These are phyloP conservation scores for Boletus semigastroideus DNA, from an alignment of 1,284 basidiomycete species.

Conservation along the genomic window DNA sequence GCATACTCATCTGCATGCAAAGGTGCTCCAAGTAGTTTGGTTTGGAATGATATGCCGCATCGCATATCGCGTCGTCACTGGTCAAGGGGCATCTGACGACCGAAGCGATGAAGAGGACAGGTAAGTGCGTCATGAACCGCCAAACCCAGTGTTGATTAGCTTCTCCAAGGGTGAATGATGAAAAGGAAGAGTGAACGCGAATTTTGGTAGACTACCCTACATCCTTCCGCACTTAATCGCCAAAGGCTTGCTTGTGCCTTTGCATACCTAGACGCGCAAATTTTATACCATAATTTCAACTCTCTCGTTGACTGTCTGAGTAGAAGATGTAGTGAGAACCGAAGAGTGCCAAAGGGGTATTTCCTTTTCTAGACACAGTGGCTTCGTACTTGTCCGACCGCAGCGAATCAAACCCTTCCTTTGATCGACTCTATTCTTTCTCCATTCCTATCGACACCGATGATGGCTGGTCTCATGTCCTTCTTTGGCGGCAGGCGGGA, in stretches of 20 bases:
- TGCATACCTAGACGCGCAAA: constrained; percentile 27
- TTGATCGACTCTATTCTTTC: constrained; percentile 1
- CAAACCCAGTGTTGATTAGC: constrained; percentile 13
- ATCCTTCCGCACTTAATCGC: constrained; percentile 25
- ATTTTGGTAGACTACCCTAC: constrained; percentile 29
- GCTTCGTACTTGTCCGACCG: constrained; percentile 1
- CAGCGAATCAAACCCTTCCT: constrained; percentile 4
- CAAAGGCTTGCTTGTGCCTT: constrained; percentile 13
- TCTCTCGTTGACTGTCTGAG: background rate
- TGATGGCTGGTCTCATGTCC: constrained; percentile 88
- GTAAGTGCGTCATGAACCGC: constrained; percentile 36
- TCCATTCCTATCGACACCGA: constrained; percentile 29
- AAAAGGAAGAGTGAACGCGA: constrained; percentile 29
- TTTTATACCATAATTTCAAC: constrained; percentile 29
- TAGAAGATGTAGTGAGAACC: too few relatives aligned
- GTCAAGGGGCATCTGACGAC: constrained; percentile 78
- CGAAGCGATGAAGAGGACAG: constrained; percentile 80
- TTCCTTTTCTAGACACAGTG: constrained; percentile 24
- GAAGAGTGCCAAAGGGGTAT: constrained; percentile 16
- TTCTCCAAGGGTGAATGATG: constrained; percentile 9
- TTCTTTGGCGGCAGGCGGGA: constrained; percentile 81
- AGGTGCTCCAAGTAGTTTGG: constrained; percentile 82
- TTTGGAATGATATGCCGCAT: constrained; percentile 83
- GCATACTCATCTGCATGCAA: constrained; percentile 12
- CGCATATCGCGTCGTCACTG: constrained; percentile 77